Evolutionary conservation across 129 eudicot genomes (phyloP).

Genomic region (Gnaphalium uliginosum): DNA sequence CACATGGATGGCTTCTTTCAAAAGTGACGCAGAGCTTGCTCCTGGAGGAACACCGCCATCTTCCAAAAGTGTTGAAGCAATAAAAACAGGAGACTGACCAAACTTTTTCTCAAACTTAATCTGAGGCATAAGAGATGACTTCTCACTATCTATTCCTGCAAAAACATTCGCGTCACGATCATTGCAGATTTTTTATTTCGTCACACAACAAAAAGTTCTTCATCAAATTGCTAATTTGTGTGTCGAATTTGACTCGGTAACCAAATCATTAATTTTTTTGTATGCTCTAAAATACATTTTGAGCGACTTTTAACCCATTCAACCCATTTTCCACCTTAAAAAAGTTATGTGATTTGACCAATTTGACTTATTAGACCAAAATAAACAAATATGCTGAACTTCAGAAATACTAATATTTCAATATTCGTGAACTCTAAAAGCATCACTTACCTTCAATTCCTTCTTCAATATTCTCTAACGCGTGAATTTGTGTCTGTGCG

Average conservation of each 20-base stretch:
- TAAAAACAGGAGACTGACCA: slow-evolving; percentile 86
- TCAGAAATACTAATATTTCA: neutral
- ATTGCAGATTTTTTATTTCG: neutral
- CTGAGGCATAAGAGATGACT: slow-evolving; percentile 87
- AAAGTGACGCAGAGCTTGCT: slow-evolving; percentile 68
- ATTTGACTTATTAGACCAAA: neutral
- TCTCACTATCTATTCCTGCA: slow-evolving; percentile 83
- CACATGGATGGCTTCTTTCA: slow-evolving; percentile 95
- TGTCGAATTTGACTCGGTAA: neutral
- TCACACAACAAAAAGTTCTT: neutral
- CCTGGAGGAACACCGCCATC: slow-evolving; percentile 83
- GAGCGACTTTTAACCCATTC: neutral
- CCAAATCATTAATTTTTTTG: neutral
- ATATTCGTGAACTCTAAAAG: neutral
- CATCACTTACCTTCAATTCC: slow-evolving; percentile 81
- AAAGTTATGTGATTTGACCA: neutral
- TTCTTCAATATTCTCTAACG: slow-evolving; percentile 92
- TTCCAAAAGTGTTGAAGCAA: slow-evolving; percentile 86
- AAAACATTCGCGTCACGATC: slow-evolving; percentile 2
- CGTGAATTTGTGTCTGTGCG: slow-evolving; percentile 72
- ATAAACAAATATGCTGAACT: neutral
- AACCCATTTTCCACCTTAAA: neutral
- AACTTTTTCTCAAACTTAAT: slow-evolving; percentile 88
- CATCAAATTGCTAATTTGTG: neutral
- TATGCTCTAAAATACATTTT: neutral